Evolutionary conservation across 2,329 filamentous ascomycete species (phyloP), one percentile per base, ranked within the genome.

Genomic region (Xylariales sp.): DNA sequence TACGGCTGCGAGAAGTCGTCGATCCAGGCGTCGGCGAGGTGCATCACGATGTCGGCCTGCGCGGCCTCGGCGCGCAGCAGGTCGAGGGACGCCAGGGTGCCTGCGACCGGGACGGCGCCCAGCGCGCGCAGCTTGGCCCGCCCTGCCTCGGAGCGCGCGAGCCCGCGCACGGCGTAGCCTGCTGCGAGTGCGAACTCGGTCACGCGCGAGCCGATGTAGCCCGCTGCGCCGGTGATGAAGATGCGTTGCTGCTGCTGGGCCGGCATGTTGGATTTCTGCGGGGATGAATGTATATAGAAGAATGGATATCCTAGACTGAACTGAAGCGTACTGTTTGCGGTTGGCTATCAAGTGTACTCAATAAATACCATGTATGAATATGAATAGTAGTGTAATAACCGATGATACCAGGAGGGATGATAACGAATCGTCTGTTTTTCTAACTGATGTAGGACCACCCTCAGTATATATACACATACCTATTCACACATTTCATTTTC

Each of bases 31-130:
- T 78, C 75, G 3, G 80, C 83, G 5, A 85, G 76, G 67, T 82
- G 81, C 4, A 85, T 72, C 6, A 85, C 80, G n/a, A 77, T 72
- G 62, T 85, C 82, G 5, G 82, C 81, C 9, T 73, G 65, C n/a
- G 76, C 68, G 54, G 78, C 78, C 69, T 83, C 80, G 14, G 67
- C 36, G 1, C 75, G 76, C 4, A 86, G 77, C 2, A 81, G 69
- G 28, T 81, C 78, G 46, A 80, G 75, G 9, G 79, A 74, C 2
- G 68, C 66, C 3, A 85, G 77, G 69, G 81, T 78, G 1, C 83
- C 83, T 36, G 80, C 78, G 4, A 83, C 73, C 1, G 81, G 78
- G 0, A 71, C 73, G 0, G 78, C 83, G 48, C 83, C 82, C 3
- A 81, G 74, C 3, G 66, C 67, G n/a, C 65, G 67, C 2, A 84